Evolutionary conservation across 345 rosid species (phyloP), one percentile per base, ranked within the genome.

Genomic region (Ceriops tagal): DNA sequence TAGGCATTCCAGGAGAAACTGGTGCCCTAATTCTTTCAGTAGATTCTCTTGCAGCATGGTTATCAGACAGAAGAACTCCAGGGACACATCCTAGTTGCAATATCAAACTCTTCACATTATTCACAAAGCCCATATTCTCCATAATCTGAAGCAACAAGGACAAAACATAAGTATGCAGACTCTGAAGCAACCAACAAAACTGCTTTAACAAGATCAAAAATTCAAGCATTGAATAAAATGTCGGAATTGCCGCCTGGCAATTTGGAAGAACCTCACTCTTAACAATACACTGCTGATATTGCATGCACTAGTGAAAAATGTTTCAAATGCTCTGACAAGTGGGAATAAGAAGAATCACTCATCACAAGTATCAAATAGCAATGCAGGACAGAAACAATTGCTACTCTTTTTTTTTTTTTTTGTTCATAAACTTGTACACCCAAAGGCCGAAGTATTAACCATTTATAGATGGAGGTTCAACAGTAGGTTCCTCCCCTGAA

Each of bases 71-170:
- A 64, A 91, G 88, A 55, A 89, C 90, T 57, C 91, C 90, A 2
- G 96, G 93, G 69, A 87, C 77, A 47, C 85, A 85, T 71, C 97
- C 96, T 21, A 95, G 83, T 77, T 83, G 93, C 75, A 87, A 75
- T 66, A 95, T 85, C 57, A 87, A 84, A 76, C 86, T 80, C 83
- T 82, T 90, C 64, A 84, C 93, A 52, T 83, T 79, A 80, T 86
- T 86, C 78, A 95, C 88, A 75, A 90, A 90, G 69, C 84, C 93
- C 81, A 81, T 61, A 62, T 89, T 85, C 88, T 95, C 98, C 84
- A 79, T 63, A 58, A 95, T 87, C 99, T 95, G 92, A 75, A 87
- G 73, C 67, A 70, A 63, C 53, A 77, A 69, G 57, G 34, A 56
- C 15, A 62, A 53, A 20, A 49, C 24, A 68, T 20, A 60, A 72